phyloP scores from a whole-genome alignment of 2,329 filamentous ascomycete species.

The Podosphaera xanthii region DNA sequence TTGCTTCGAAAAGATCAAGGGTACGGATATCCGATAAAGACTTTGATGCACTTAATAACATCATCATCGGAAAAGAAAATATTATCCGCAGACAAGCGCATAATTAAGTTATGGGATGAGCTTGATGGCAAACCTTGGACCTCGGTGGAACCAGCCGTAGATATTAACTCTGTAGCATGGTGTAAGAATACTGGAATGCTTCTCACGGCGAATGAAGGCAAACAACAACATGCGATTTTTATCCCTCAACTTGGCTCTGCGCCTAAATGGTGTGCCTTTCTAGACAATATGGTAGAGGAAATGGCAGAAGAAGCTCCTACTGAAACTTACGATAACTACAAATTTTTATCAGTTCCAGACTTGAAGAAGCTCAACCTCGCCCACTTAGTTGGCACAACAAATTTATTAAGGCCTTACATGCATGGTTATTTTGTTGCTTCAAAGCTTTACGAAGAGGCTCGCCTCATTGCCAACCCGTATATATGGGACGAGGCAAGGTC shows the following conservation, averaged over 20 bases:
- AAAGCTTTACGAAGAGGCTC: conserved; percentile 83
- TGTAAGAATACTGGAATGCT: conserved; percentile 86
- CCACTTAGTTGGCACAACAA: conserved; percentile 77
- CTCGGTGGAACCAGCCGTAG: conserved; percentile 79
- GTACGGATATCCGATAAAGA: conserved; percentile 81
- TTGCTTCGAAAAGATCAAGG: conserved; percentile 86
- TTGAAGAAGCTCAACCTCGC: conserved; percentile 66
- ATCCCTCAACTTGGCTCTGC: conserved; percentile 83
- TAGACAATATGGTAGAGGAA: conserved; percentile 95
- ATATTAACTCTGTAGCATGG: conserved; percentile 87
- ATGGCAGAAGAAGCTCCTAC: conserved; percentile 69
- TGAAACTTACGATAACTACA: conserved; percentile 95
- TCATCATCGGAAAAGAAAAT: conserved; percentile 65
- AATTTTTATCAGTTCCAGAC: conserved; percentile 80
- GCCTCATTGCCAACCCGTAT: conserved; percentile 81
- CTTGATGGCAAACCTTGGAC: conserved; percentile 74
- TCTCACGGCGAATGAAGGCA: conserved; percentile 86
- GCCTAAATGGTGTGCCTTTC: conserved; percentile 85
- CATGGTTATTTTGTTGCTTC: conserved; percentile 96
- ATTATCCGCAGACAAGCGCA: conserved; percentile 76
- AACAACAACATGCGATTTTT: conserved; percentile 87
- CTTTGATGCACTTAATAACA: conserved; percentile 49
- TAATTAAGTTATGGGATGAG: conserved; percentile 93
- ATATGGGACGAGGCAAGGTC: conserved; percentile 79
- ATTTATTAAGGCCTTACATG: conserved; percentile 86